phyloP scores from a whole-genome alignment of 164 flowering plant genomes.

The Saururus chinensis region DNA sequence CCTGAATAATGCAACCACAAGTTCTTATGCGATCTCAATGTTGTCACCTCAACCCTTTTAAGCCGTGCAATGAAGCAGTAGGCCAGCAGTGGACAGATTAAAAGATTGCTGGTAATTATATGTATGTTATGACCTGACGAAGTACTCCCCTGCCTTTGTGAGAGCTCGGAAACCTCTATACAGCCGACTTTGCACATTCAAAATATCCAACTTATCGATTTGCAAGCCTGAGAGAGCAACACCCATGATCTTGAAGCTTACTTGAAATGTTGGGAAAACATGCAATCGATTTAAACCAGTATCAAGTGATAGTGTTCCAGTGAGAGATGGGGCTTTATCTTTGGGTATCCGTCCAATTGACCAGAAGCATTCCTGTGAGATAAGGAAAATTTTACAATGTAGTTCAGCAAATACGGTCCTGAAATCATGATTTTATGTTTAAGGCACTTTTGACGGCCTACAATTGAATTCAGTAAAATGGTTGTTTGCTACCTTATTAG shows the following conservation, averaged over 20 bases:
- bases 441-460: not conserved
- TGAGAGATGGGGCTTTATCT: slow-evolving; percentile 78
- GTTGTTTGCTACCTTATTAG: slow-evolving; percentile 60
- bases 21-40: too few species aligned
- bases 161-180: slow-evolving; percentile 90
- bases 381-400: not conserved
- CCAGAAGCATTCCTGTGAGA: slow-evolving; percentile 74
- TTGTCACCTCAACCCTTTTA: too few species aligned
- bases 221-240: slow-evolving; percentile 84
- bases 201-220: slow-evolving; percentile 65
- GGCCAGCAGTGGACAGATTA: too few species aligned
- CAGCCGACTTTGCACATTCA: slow-evolving; percentile 47
- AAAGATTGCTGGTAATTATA: too few species aligned
- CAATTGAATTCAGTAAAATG: too few species aligned
- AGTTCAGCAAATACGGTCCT: not conserved
- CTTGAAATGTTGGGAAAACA: slow-evolving; percentile 72
- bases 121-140: slow-evolving; percentile 50
- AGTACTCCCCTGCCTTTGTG: slow-evolving; percentile 71
- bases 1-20: too few species aligned
- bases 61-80: too few species aligned
- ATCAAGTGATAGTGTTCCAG: slow-evolving; percentile 67
- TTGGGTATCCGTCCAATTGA: slow-evolving; percentile 84
- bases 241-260: slow-evolving; percentile 82
- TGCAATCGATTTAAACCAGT: slow-evolving; percentile 62
- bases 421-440: not conserved